Conservation (phyloP, 441 rosid genomes). For the Erodium chrysanthum region DNA sequence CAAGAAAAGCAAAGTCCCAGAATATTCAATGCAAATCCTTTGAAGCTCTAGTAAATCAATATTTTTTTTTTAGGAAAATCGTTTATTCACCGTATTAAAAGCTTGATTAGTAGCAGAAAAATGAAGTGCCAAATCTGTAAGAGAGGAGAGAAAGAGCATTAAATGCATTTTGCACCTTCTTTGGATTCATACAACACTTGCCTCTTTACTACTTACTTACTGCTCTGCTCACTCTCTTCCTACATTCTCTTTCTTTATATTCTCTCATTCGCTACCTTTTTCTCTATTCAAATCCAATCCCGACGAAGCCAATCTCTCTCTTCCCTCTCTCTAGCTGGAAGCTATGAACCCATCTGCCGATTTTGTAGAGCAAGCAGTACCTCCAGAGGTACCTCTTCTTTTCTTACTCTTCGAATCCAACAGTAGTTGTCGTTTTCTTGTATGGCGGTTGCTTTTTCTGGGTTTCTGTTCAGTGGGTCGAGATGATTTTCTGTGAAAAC, state of each 20-base stretch:
- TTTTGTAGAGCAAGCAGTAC: constrained; percentile 33
- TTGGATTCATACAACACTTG: constrained; percentile 23
- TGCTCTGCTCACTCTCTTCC: constrained; percentile 28
- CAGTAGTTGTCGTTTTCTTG: neutral
- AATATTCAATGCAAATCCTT: neutral
- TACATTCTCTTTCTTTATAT: constrained; percentile 26
- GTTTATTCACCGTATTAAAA: neutral
- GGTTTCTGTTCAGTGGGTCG: constrained; percentile 5
- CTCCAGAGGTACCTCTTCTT: constrained; percentile 33
- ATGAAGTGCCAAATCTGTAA: neutral
- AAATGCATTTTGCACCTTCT: constrained; percentile 33
- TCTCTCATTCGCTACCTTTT: constrained; percentile 20
- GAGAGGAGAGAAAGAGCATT: constrained; percentile 27
- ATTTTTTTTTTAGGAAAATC: neutral
- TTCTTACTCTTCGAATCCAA: constrained; percentile 4
- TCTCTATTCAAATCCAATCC: constrained; percentile 13
- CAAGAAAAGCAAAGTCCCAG: neutral
- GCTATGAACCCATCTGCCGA: constrained; percentile 45
- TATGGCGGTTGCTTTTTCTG: neutral
- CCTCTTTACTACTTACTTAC: constrained; percentile 3
- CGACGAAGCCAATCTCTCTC: neutral
- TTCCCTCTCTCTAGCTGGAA: neutral
- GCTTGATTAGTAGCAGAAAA: neutral
- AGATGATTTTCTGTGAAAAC: neutral
- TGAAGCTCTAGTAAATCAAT: neutral